Percentiles rank a stretch among this genome's conserved stretches.
phyloP scores from a whole-genome alignment of 495 filamentous ascomycete genomes.

The Aspergillus sclerotioniger region DNA sequence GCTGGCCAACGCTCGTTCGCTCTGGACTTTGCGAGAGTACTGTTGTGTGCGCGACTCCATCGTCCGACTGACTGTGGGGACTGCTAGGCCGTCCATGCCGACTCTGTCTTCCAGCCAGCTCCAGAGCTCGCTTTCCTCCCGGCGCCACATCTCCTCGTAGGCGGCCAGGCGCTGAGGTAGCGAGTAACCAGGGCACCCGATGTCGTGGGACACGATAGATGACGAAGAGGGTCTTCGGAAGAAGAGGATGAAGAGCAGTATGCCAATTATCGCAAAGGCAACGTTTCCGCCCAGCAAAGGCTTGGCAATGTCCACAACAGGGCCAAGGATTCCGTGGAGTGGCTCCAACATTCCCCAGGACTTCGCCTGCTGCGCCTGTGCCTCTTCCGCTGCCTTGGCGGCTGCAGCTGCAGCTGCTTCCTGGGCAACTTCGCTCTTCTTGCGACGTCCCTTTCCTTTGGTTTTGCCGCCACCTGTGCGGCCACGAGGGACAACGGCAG shows the following conservation, averaged over 20 bases:
- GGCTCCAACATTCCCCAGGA: slow-evolving; percentile 84
- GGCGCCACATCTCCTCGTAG: slow-evolving; percentile 91
- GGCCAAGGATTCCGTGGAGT: slow-evolving; percentile 64
- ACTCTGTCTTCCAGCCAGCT: slow-evolving; percentile 91
- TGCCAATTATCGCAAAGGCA: slow-evolving; percentile 44
- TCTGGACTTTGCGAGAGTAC: slow-evolving; percentile 22
- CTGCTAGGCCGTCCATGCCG: slow-evolving; percentile 65
- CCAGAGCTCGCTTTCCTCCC: slow-evolving; percentile 91
- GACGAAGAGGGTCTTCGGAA: slow-evolving; percentile 53
- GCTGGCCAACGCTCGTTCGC: slow-evolving; percentile 34
- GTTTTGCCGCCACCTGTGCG: slow-evolving; percentile 44
- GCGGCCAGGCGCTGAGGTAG: slow-evolving; percentile 70
- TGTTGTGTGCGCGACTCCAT: slow-evolving; percentile 24
- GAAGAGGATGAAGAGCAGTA: slow-evolving; percentile 57
- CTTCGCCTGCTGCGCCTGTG: slow-evolving; percentile 38
- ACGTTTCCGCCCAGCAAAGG: slow-evolving; percentile 72
- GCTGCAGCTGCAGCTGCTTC: slow-evolving; percentile 37
- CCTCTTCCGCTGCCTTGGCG: slow-evolving; percentile 43
- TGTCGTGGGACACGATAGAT: slow-evolving; percentile 36
- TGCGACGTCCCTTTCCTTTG: slow-evolving; percentile 49
- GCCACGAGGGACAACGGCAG: slow-evolving; percentile 64
- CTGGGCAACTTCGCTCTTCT: slow-evolving; percentile 50
- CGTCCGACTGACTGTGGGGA: slow-evolving; percentile 32
- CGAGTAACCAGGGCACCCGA: slow-evolving; percentile 31
- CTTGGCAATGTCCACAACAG: slow-evolving; percentile 65